Evolutionary conservation across 208 protist genomes (phyloP).

Genomic region (Leishmania arabica): DNA sequence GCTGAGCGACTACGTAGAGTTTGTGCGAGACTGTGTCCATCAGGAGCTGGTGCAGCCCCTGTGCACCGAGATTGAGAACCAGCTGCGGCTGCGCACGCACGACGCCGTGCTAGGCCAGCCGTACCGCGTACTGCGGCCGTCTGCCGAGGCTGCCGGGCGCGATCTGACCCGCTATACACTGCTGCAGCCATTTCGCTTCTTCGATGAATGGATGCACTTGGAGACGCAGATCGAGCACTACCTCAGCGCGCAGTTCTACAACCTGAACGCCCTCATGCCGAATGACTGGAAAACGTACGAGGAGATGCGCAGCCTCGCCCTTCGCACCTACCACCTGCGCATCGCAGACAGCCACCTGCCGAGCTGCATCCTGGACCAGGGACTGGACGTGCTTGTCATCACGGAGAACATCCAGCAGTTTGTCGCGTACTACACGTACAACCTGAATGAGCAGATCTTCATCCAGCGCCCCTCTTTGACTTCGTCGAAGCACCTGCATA

Average conservation of each 20-base stretch:
- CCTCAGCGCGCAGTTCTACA: conserved; percentile 96
- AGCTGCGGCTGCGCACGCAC: conserved; percentile 94
- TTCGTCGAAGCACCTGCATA: conserved; percentile 94
- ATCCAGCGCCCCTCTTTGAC: conserved; percentile 83
- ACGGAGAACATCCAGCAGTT: conserved; percentile 98
- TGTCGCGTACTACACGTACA: conserved; percentile 97
- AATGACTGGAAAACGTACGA: conserved; percentile 97
- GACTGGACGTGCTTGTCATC: conserved; percentile 97
- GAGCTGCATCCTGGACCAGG: conserved; percentile 93
- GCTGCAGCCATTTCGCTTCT: conserved; percentile 83
- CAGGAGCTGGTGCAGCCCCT: conserved; percentile 68
- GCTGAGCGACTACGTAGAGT: conserved; percentile 52
- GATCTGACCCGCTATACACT: conserved; percentile 86
- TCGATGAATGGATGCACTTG: conserved; percentile 83
- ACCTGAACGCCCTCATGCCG: conserved; percentile 94
- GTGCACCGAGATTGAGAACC: conserved; percentile 93
- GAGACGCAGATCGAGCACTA: conserved; percentile 87
- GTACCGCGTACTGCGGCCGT: conserved; percentile 24
- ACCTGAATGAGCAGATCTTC: conserved; percentile 98
- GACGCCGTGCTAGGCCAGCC: conserved; percentile 57
- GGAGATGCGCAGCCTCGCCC: conserved; percentile 96
- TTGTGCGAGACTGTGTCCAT: conserved; percentile 57
- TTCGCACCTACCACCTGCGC: conserved; percentile 89
- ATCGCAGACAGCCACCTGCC: conserved; percentile 92
- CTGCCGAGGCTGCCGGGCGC: conserved; percentile 15